Evolutionary conservation across 192 early-diverging fungal genomes (phyloP).

Genomic region (Diversispora epigaea): DNA sequence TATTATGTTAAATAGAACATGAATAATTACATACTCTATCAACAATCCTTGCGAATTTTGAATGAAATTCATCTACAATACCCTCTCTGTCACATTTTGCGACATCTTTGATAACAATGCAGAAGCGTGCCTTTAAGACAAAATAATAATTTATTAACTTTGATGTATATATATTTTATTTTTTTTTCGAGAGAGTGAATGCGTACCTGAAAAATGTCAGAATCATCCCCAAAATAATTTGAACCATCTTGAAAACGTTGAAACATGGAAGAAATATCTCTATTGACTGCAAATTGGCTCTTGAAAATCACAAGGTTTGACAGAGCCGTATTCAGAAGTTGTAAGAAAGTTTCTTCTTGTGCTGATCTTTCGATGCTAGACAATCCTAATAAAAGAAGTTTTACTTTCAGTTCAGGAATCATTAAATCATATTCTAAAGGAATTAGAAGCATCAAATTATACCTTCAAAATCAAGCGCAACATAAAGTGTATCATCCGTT

Average conservation of each 20-base stretch:
- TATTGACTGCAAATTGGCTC: conserved; percentile 30
- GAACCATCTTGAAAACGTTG: conserved; percentile 33
- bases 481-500: conserved; percentile 30
- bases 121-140: conserved; percentile 21
- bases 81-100: conserved; percentile 22
- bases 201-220: conserved; percentile 26
- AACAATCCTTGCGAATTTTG: conserved; percentile 27
- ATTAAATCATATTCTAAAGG: neutral
- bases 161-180: neutral
- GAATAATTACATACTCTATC: neutral
- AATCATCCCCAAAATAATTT: conserved; percentile 28
- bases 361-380: conserved; percentile 30
- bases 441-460: neutral
- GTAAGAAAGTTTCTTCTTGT: conserved; percentile 23
- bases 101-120: conserved; percentile 36
- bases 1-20: neutral
- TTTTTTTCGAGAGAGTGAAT: neutral
- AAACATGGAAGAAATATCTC: conserved; percentile 36
- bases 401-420: neutral
- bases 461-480: conserved; percentile 38
- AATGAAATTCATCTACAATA: conserved; percentile 29
- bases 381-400: conserved; percentile 2
- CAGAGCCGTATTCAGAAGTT: conserved; percentile 20
- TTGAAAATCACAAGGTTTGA: conserved; percentile 34
- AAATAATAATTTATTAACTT: neutral